Base-by-base conservation (phyloP, 2,329 filamentous ascomycete species). In the Fusarium phyllophilum region DNA sequence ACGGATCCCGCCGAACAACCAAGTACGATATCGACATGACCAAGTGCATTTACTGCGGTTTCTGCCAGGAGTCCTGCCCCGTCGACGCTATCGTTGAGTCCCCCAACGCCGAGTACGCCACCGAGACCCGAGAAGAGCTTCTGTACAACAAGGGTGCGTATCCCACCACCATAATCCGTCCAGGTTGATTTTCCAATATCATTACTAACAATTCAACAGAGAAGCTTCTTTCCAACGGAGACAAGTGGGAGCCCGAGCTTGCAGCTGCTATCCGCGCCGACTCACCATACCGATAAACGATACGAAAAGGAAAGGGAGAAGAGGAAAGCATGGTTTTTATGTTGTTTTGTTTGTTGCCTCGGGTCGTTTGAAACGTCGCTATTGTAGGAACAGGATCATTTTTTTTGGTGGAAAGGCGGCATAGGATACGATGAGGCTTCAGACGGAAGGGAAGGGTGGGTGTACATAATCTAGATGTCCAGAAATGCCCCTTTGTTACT, bases 11-110 rank as follows among this genome's bases (percentile, higher is more conserved):
- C 84, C 91, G 96, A 82, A 99, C 96, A 58, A 98, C 96, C 68
- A 92, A 96, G 82, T 99, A 99, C 86, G 96, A 99, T 83, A 98
- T 99, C 82, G 96, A 99, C 86, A 99, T 99, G 96, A 98, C 96
- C 81, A 99, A 99, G 89, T 99, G 96, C 87, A 99, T 99, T 85
- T 99, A 98, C 91, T 98, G 96, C 84, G 96, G 96, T 58, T 97
- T 97, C 87, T 98, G 96, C 90, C 96, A 98, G 87, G 96, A 99
- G 88, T 97, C 94, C 75, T 99, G 96, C 86, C 96, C 96, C 49
- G 96, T 99, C 62, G 96, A 99, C 85, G 96, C 96, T 68, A 99
- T 90, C 76, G 89, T 91, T 63, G 89, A 90, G 83, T 89, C 86
- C 55, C 89, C 89, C 75, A 90, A 90, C 77, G 88, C 89, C 77